Conservation (phyloP, 106 monocot genomes). For the Dioscorea alata region DNA sequence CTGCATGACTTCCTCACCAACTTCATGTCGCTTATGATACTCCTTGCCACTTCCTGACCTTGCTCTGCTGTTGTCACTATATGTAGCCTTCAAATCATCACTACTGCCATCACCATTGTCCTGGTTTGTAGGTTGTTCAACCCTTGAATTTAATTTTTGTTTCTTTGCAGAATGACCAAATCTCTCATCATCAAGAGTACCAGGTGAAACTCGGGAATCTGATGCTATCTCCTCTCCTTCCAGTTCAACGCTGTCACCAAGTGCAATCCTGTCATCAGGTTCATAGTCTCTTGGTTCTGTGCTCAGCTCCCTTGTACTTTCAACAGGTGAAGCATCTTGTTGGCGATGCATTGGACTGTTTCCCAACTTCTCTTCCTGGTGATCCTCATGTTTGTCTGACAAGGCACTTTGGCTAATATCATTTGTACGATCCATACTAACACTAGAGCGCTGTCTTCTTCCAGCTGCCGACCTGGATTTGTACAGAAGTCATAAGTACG, state of each 20-base stretch:
- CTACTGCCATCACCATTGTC: slow-evolving; percentile 19
- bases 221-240: slow-evolving; percentile 48
- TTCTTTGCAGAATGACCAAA: slow-evolving; percentile 37
- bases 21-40: slow-evolving; percentile 29
- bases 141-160: slow-evolving; percentile 36
- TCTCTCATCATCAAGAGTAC: slow-evolving; percentile 28
- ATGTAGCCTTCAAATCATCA: slow-evolving; percentile 26
- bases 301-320: slow-evolving; percentile 27
- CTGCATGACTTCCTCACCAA: slow-evolving; percentile 40
- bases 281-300: slow-evolving; percentile 28
- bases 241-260: slow-evolving; percentile 39
- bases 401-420: slow-evolving; percentile 19
- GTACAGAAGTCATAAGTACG: no score
- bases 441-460: slow-evolving; percentile 22
- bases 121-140: slow-evolving; percentile 31
- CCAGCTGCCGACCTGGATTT: background rate
- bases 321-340: slow-evolving; percentile 11
- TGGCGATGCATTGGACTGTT: slow-evolving; percentile 13
- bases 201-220: slow-evolving; percentile 33
- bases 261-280: slow-evolving; percentile 38
- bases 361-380: slow-evolving; percentile 20
- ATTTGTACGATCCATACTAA: slow-evolving; percentile 15
- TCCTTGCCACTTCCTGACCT: slow-evolving; percentile 50
- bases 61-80: slow-evolving; percentile 44
- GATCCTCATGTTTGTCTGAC: slow-evolving; percentile 15